Base-by-base conservation (phyloP, 495 filamentous ascomycete species). In the Penicillium argentinense region DNA sequence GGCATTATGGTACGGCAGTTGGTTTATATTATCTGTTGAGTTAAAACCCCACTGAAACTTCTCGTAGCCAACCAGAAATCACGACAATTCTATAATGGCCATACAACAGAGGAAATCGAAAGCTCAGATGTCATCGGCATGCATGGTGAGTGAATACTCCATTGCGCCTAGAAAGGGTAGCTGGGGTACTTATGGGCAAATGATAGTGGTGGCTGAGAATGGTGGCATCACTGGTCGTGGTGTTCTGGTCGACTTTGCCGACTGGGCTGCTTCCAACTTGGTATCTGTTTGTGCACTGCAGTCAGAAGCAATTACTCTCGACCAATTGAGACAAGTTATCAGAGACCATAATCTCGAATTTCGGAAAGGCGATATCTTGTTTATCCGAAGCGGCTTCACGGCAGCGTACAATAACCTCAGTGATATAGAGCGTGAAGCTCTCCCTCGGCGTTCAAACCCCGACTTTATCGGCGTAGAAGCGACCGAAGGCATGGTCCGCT, bases 1-100 rank as follows among this genome's bases (percentile, higher is more conserved):
- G 72, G 39, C 72, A 75, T 54, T 74, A 68, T 55, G 71, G 67
- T 69, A 11, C 17, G 34, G 23, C 12, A 17, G 0, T 21, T 2
- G n/a, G n/a, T n/a, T n/a, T n/a, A 3, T n/a, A 30, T 7, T n/a
- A n/a, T n/a, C 5, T 30, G 28, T 3, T 30, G 12, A 4, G 3
- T 3, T n/a, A 30, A 4, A n/a, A n/a, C 28, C 13, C 5, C 28
- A n/a, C 11, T 19, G 16, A 19, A 18, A 36, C 2, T 9, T 27
- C 1, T 18, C 38, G 2, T 29, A 59, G 59, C 59, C 9, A 50
- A 82, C 75, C 59, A 78, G 75, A 64, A 69, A 67, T 32, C 47
- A 9, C 34, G 73, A 67, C 45, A 48, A 30, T 86, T 83, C 54
- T 86, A 85, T 53, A 83, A 84, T 42, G 82, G 81, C 12, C 71